Evolutionary conservation across 441 rosid species (phyloP).

Genomic region (Daphne laureola): DNA sequence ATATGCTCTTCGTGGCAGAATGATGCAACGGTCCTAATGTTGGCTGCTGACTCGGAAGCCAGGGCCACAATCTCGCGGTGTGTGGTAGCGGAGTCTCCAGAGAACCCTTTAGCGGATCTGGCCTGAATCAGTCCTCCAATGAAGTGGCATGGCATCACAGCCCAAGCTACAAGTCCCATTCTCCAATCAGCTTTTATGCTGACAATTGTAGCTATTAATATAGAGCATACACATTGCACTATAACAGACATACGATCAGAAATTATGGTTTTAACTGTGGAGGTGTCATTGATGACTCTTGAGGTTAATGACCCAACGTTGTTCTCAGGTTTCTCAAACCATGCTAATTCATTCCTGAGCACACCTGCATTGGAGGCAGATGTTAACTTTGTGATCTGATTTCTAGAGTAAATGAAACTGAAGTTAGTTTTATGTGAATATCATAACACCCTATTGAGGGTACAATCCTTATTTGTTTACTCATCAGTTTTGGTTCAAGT

Average conservation of each 20-base stretch:
- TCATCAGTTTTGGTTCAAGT: too few species aligned
- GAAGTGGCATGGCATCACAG: conserved; percentile 89
- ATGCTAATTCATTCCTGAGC: conserved; percentile 45
- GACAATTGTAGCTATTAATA: conserved; percentile 52
- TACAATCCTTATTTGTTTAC: too few species aligned
- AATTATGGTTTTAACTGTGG: conserved; percentile 55
- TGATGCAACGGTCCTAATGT: conserved; percentile 57
- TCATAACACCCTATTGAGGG: not conserved
- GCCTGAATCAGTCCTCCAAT: conserved; percentile 69
- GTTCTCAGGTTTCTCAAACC: conserved; percentile 64
- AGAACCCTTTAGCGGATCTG: conserved; percentile 58
- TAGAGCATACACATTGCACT: conserved; percentile 61
- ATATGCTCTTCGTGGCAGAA: conserved; percentile 58
- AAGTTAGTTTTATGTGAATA: not conserved
- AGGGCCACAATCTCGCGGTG: conserved; percentile 41
- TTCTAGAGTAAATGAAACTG: not conserved
- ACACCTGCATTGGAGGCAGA: conserved; percentile 25
- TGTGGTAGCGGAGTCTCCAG: conserved; percentile 49
- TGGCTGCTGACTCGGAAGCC: conserved; percentile 48
- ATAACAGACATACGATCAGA: conserved; percentile 66
- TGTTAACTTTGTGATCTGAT: conserved; percentile 1
- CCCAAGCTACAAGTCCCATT: conserved; percentile 72
- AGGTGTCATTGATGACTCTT: conserved; percentile 44
- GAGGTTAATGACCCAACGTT: conserved; percentile 44
- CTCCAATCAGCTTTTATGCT: conserved; percentile 51